Base-by-base conservation (phyloP, 176 grass and related monocot species). In the Phoenix dactylifera region DNA sequence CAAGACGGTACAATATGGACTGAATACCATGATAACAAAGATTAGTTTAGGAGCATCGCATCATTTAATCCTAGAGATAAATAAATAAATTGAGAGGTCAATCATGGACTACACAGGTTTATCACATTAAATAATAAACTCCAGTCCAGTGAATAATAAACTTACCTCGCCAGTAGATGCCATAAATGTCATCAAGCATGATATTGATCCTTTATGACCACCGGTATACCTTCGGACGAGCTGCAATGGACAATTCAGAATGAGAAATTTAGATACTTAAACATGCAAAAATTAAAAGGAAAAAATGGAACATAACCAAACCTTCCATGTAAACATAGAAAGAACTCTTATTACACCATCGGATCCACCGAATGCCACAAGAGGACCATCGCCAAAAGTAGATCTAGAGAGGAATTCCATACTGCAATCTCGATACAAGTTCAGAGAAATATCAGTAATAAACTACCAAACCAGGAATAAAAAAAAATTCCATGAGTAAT, bases 251-350 rank as follows among this genome's bases (percentile, higher is more conserved):
- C 24, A 59, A 60, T 3, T 63, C 59, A 18, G 73, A 55, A 15
- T 63, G 64, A 39, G 66, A 71, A 55, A 26, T 70, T 73, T 63
- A 57, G 70, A 62, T 61, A 22, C 2, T 59, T 49, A 62, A 76
- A 28, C 26, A 68, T 26, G 22, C 63, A 79, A 60, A 80, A 65
- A 75, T 12, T 24, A 28, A 76, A 24, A 15, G 3, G 51, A 22
- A 49, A 49, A 22, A 6, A 39, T 49, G 68, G 19, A 50, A 65
- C 44, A 66, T 71, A 49, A 70, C 50, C 60, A 83, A 73, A 92
- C 93, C 93, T 98, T 98, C 93, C 93, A 92, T 61, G 88, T 98
- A 76, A 98, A 79, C 93, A 98, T 98, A 49, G 93, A 98, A 54
- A 98, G 82, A 63, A 98, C 93, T 86, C 93, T 92, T 71, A 98